Evolutionary conservation across 2,329 filamentous ascomycete species (phyloP).

Genomic region (Reticulascus tulasneorum): DNA sequence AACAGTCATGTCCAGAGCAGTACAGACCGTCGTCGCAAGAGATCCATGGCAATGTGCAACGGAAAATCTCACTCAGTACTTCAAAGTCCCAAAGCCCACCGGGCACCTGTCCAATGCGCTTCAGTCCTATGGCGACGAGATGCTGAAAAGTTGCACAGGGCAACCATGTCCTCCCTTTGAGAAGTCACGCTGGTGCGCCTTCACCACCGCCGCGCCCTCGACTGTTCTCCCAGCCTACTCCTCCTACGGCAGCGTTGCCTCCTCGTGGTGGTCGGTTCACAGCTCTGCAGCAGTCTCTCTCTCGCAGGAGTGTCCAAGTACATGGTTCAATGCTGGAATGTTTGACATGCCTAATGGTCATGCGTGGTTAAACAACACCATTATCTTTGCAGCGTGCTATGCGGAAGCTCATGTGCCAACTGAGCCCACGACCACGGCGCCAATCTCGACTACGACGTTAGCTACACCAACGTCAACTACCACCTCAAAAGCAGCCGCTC

Average conservation of each 20-base stretch:
- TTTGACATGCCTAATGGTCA: too few species aligned
- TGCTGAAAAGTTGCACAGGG: background rate
- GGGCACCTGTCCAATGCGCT: background rate
- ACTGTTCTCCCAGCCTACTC: background rate
- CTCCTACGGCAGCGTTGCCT: background rate
- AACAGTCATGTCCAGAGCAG: too few species aligned
- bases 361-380: too few species aligned
- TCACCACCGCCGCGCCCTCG: background rate
- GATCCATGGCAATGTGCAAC: constrained; percentile 7
- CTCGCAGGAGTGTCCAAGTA: too few species aligned
- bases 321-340: too few species aligned
- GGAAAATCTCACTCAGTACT: constrained; percentile 6
- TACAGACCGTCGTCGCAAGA: too few species aligned
- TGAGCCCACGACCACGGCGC: too few species aligned
- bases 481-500: too few species aligned
- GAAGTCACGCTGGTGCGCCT: background rate
- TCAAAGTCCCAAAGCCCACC: constrained; percentile 5
- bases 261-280: background rate
- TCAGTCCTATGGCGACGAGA: background rate
- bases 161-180: background rate
- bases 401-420: too few species aligned
- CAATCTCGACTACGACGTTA: too few species aligned
- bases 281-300: background rate
- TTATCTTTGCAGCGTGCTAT: too few species aligned
- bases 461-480: too few species aligned